A percentile compares a stretch with the other conserved stretches of the same genome.
phyloP scores from a whole-genome alignment of 257 asterid genomes.

The Solanum appendiculatum region DNA sequence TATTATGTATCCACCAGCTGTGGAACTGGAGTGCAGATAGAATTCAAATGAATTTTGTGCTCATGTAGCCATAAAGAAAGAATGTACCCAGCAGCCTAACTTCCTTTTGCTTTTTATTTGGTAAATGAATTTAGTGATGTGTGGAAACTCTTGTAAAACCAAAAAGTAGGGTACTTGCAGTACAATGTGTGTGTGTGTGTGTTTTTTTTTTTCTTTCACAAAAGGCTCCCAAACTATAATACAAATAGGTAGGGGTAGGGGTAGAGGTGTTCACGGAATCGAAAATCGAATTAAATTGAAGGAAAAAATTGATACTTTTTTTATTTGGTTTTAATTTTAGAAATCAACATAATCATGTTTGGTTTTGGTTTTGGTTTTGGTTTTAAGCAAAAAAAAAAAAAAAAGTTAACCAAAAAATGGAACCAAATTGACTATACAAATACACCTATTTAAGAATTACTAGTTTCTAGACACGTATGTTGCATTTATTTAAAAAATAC shows the following conservation, averaged over 20 bases:
- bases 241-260: neutral
- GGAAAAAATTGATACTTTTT: neutral
- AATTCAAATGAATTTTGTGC: neutral
- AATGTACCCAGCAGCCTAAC: neutral
- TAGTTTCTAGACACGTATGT: neutral
- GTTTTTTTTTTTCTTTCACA: neutral
- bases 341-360: neutral
- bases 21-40: neutral
- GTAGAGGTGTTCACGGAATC: neutral
- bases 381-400: neutral
- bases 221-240: neutral
- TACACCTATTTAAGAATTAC: neutral
- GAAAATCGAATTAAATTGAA: neutral
- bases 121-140: neutral
- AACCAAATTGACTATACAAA: neutral
- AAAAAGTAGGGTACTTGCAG: neutral
- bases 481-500: neutral
- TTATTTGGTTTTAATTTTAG: neutral
- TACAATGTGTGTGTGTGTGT: neutral
- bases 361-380: neutral
- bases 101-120: neutral
- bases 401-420: neutral
- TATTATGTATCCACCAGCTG: neutral
- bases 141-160: neutral
- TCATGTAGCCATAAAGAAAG: neutral